Evolutionary conservation across 768 basidiomycete genomes (phyloP), one percentile per base, ranked within the genome.

Genomic region (Glaciozyma antarctica): DNA sequence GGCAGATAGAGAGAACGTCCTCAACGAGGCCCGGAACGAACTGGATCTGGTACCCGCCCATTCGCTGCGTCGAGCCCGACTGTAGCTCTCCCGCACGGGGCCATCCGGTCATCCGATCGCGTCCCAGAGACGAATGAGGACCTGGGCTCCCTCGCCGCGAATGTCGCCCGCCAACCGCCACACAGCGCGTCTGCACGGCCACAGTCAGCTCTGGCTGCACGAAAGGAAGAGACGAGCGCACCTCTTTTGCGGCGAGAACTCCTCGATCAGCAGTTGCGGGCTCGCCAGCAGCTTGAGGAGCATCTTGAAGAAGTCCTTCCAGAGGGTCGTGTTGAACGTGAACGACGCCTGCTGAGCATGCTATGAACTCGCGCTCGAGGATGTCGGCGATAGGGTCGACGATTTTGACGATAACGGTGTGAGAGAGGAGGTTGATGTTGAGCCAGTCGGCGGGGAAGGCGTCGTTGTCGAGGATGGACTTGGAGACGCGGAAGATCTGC

Each of bases 161-260:
- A 97, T 85, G 77, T 98, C 94, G 32, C 92, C 92, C 8, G 88
- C 90, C n/a, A 97, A 83, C 45, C 90, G 84, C 93, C 93, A 97
- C 15, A 93, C 88, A 5, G 93, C 88, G 51, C 93, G 85, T 49
- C 91, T 65, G 55, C 21, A 24, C 24, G 21, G 47, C 26, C n/a
- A 16, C 2, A 22, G 17, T 52, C 38, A 41, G 64, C 28, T 16
- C n/a, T 10, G 13, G 5, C 41, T 9, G 9, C 12, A 51, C 5
- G 26, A 45, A 24, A 43, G 28, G 13, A 4, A 30, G 45, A 12
- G 22, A 26, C 2, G 44, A 44, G 43, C 59, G n/a, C 55, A 64
- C 55, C 68, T 62, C 70, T 88, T 90, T 82, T 94, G 94, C 2
- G 92, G 89, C 73, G 86, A 90, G 68, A 93, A 92, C 67, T 97